These are phyloP conservation scores for sorghum (Sorghum bicolor) DNA, from an alignment of 176 grass and related monocot genomes.

Conservation along the genomic window Sorghum_bicolor_NCBIv3 NC_012879.2:5824501-5825000, in stretches of 20 bases:
- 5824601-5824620: not conserved
- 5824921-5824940: not conserved
- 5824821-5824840: too few relatives aligned
- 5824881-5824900: not conserved
- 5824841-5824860: too few relatives aligned
- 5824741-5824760: not conserved
- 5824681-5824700: not conserved
- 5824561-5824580: not conserved
- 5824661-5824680: not conserved
- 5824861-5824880: too few relatives aligned
- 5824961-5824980: not conserved
- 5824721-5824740: not conserved
- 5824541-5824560: not conserved
- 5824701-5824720: not conserved
- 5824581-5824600: not conserved
- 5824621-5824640: not conserved
- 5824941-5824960: not conserved
- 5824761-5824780: not conserved
- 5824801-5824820: not conserved
- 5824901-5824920: not conserved
- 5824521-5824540: not conserved
- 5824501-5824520: not conserved
- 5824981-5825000: conserved; percentile 20
- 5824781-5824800: not conserved
- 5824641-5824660: not conserved